These are phyloP conservation scores for Suillus variegatus DNA, from an alignment of 768 basidiomycete species.

Conservation along the genomic window DNA sequence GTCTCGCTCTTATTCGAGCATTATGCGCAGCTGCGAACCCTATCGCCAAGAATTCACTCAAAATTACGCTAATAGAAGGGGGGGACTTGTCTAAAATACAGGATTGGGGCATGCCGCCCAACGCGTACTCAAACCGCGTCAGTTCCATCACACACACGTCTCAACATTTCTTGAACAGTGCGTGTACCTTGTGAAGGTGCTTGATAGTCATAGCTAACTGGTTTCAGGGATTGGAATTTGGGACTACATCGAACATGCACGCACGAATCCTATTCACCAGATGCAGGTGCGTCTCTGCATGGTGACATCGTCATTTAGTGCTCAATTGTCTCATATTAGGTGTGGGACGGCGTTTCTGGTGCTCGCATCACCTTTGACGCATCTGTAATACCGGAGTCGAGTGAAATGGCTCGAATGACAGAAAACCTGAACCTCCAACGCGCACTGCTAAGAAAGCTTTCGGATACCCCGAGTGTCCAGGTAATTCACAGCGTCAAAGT, in stretches of 20 bases:
- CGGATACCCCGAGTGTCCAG: slow-evolving; percentile 50
- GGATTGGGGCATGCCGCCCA: slow-evolving; percentile 60
- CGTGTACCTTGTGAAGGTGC: slow-evolving; percentile 8
- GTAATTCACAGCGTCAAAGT: slow-evolving; percentile 79
- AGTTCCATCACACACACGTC: slow-evolving; percentile 84
- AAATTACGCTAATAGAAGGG: slow-evolving; percentile 80
- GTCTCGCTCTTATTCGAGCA: not conserved
- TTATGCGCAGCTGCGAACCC: slow-evolving; percentile 51
- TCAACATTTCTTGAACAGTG: slow-evolving; percentile 66
- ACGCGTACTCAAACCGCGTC: slow-evolving; percentile 77
- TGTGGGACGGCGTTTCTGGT: slow-evolving; percentile 91
- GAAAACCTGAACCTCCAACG: slow-evolving; percentile 95
- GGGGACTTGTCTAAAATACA: slow-evolving; percentile 69
- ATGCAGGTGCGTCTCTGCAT: slow-evolving; percentile 64
- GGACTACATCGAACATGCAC: slow-evolving; percentile 64
- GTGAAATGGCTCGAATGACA: slow-evolving; percentile 78
- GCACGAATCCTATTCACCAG: slow-evolving; percentile 75
- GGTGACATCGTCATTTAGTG: not conserved
- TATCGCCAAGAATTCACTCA: slow-evolving; percentile 50
- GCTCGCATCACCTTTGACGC: slow-evolving; percentile 75
- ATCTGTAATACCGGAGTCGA: slow-evolving; percentile 39
- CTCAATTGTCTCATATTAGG: slow-evolving; percentile 39
- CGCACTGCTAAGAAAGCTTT: slow-evolving; percentile 70
- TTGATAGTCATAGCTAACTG: slow-evolving; percentile 6
- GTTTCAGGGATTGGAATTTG: slow-evolving; percentile 79